phyloP scores from a whole-genome alignment of 139 green algal species.

The Picocystis salinarum region DNA sequence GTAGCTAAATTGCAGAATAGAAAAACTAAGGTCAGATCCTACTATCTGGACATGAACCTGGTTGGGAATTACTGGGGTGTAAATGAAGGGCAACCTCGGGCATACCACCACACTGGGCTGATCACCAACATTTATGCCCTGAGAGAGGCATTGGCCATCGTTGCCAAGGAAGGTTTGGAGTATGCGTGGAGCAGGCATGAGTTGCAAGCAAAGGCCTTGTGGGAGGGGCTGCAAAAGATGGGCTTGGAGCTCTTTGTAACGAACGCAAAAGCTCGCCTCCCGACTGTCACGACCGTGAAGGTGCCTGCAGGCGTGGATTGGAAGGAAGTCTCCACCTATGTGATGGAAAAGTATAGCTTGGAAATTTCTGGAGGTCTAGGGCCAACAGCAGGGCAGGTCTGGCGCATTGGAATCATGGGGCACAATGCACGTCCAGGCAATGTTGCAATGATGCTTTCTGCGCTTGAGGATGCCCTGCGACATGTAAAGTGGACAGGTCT shows the following conservation, averaged over 20 bases:
- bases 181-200: slow-evolving; percentile 34
- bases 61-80: slow-evolving; percentile 33
- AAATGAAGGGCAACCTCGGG: slow-evolving; percentile 32
- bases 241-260: slow-evolving; percentile 21
- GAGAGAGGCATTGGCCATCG: slow-evolving; percentile 59
- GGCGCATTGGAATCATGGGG: slow-evolving; percentile 17
- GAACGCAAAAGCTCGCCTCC: slow-evolving; percentile 9
- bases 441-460: slow-evolving; percentile 5
- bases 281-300: slow-evolving; percentile 19
- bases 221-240: slow-evolving; percentile 13
- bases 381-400: slow-evolving; percentile 11
- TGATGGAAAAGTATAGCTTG: slow-evolving; percentile 14
- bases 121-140: slow-evolving; percentile 60
- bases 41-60: slow-evolving; percentile 74
- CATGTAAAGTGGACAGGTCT: neutral
- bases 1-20: slow-evolving; percentile 50
- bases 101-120: slow-evolving; percentile 68
- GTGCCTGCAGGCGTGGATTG: slow-evolving; percentile 18
- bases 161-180: slow-evolving; percentile 50
- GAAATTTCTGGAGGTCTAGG: slow-evolving; percentile 14
- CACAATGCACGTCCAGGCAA: slow-evolving; percentile 12
- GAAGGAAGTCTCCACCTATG: slow-evolving; percentile 9
- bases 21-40: slow-evolving; percentile 52
- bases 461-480: slow-evolving; percentile 11
- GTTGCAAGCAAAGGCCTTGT: no score